Base-by-base conservation (phyloP, 2,329 filamentous ascomycete genomes). In the Epichloe glyceriae region DNA sequence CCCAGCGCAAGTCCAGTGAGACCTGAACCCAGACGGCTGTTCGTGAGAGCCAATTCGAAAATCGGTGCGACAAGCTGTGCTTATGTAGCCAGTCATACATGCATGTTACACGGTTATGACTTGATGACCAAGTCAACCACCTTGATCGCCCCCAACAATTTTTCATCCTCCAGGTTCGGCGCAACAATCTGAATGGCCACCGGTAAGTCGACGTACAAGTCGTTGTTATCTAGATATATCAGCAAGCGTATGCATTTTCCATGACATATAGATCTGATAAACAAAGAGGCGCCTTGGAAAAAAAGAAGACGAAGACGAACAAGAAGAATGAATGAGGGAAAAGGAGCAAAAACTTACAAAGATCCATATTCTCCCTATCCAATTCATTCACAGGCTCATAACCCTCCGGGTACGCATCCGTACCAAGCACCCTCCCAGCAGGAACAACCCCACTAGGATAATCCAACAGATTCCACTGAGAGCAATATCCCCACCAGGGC, bases 391-490 rank as follows among this genome's bases (percentile, higher is more conserved):
- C 50, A 11, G 53, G 50, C 47, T 52, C 45, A 19, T 54, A 55
- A 1, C 46, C 50, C 14, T 50, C 34, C 11, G 53, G 49, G 38
- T 55, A 56, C 7, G 48, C 53, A 49, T 58, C 56, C 12, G 30
- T 51, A 7, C 34, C 22, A 3, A 54, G 46, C 12, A 55, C 54
- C 35, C 33, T 52, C 2, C 55, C 55, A 1, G 49, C 53, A 20
- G 55, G 54, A 15, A 58, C 30, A 34, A 57, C 54, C 22, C 50
- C 56, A 57, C 46, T 42, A 10, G 83, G 79, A 61, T 84, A 85
- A 61, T 87, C 82, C 1, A 86, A 71, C 41, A 86, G 58, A 60
- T 86, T 87, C 80, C 82, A 86, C 54, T 81, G 75, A 0, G 74
- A 68, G 0, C 80, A 84, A 56, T 86, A 87, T 1, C 74, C 74